A percentile compares a stretch with the other conserved stretches of the same genome.
phyloP scores from a whole-genome alignment of 139 green algal genomes.

The Tetradesmus lagerheimii region DNA sequence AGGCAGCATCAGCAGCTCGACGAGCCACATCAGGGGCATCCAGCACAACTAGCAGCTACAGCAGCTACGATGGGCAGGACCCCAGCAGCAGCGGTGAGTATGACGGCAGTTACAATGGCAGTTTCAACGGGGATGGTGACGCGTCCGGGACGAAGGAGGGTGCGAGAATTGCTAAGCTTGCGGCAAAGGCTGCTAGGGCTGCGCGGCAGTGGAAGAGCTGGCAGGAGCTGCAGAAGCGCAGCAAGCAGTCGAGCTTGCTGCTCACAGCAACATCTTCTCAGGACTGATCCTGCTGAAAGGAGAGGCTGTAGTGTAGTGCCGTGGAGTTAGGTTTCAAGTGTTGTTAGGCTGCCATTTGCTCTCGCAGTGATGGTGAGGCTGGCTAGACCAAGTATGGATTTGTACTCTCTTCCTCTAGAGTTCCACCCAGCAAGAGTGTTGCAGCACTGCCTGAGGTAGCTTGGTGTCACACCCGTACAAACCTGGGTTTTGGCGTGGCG shows the following conservation, averaged over 20 bases:
- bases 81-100: neutral
- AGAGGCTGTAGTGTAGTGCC: no score
- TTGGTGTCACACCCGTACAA: no score
- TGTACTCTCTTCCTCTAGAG: no score
- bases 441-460: no score
- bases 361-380: no score
- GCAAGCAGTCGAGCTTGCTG: conserved; percentile 21
- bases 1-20: conserved; percentile 9
- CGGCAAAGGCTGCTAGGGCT: conserved; percentile 53
- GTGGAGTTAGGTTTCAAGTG: no score
- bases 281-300: neutral
- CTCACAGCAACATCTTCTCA: conserved; percentile 1
- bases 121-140: neutral
- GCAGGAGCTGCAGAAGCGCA: conserved; percentile 46
- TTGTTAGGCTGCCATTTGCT: no score
- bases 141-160: conserved; percentile 37
- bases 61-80: conserved; percentile 28
- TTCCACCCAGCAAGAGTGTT: no score
- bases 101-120: neutral
- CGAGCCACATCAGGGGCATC: neutral
- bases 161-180: conserved; percentile 52
- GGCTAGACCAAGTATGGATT: no score
- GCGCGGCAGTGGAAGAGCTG: conserved; percentile 53
- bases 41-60: conserved; percentile 8
- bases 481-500: no score